These are phyloP conservation scores for Gryganskiella cystojenkinii DNA, from an alignment of 192 early-diverging fungal genomes.

Conservation along the genomic window DNA sequence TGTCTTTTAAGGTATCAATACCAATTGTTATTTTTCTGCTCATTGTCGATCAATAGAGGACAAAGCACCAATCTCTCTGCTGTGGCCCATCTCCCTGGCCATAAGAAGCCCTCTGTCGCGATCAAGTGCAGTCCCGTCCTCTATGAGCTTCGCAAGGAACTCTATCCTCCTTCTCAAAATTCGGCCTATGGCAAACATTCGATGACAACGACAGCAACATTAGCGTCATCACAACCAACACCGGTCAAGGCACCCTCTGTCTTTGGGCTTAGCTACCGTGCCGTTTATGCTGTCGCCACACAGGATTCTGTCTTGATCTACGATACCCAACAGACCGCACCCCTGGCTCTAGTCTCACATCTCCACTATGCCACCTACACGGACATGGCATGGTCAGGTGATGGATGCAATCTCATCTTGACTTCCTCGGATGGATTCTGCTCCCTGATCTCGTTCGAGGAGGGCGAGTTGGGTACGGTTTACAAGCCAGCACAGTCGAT, in stretches of 20 bases:
- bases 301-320: constrained; percentile 87
- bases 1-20: not conserved
- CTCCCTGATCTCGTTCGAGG: constrained; percentile 78
- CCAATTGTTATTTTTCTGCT: not conserved
- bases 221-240: constrained; percentile 11
- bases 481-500: constrained; percentile 31
- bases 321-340: constrained; percentile 80
- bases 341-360: constrained; percentile 79
- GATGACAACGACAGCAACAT: not conserved
- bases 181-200: constrained; percentile 10
- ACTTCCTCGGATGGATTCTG: constrained; percentile 91
- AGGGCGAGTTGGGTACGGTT: constrained; percentile 70
- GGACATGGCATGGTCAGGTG: constrained; percentile 86
- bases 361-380: constrained; percentile 92
- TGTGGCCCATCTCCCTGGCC: constrained; percentile 72
- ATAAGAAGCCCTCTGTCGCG: constrained; percentile 82
- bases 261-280: constrained; percentile 73
- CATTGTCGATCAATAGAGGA: no score
- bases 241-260: constrained; percentile 18
- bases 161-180: constrained; percentile 15
- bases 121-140: constrained; percentile 75
- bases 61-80: no score
- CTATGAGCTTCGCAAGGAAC: constrained; percentile 55
- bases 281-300: constrained; percentile 88
- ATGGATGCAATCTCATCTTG: constrained; percentile 80